These are phyloP conservation scores for Aureobasidium pullulans DNA, from an alignment of 2,329 filamentous ascomycete genomes.

Conservation along the genomic window DNA sequence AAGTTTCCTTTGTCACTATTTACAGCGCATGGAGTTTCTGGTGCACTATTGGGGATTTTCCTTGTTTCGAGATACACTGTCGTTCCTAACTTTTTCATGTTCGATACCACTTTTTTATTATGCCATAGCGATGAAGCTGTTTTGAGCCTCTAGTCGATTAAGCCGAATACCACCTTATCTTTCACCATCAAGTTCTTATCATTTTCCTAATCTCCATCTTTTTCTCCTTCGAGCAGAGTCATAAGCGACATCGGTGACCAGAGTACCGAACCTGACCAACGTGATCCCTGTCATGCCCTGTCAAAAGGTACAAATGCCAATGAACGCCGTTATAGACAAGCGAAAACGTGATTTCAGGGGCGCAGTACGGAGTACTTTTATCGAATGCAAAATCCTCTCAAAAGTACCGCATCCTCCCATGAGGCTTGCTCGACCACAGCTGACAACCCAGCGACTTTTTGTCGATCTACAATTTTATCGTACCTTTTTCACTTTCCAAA, in stretches of 20 bases:
- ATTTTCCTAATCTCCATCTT: too few relatives aligned
- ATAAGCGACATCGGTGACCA: too few relatives aligned
- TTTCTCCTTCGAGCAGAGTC: too few relatives aligned
- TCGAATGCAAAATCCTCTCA: too few relatives aligned
- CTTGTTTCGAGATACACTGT: not conserved
- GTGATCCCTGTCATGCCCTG: too few relatives aligned
- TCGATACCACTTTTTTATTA: slow-evolving; percentile 3
- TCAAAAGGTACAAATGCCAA: not conserved
- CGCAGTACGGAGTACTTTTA: not conserved
- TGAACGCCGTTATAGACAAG: not conserved
- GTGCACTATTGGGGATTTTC: not conserved
- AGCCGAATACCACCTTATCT: too few relatives aligned
- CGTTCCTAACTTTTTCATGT: not conserved
- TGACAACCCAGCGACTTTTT: not conserved
- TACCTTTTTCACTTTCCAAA: not conserved
- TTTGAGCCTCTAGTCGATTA: not conserved
- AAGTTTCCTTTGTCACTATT: not conserved
- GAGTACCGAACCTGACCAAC: too few relatives aligned
- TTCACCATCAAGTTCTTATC: too few relatives aligned
- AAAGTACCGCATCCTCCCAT: not conserved
- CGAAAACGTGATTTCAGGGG: not conserved
- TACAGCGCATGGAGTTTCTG: not conserved
- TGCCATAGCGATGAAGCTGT: not conserved
- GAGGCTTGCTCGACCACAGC: not conserved
- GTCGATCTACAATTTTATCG: not conserved